Evolutionary conservation across 192 early-diverging fungal species (phyloP).

Genomic region (Podila verticillata): DNA sequence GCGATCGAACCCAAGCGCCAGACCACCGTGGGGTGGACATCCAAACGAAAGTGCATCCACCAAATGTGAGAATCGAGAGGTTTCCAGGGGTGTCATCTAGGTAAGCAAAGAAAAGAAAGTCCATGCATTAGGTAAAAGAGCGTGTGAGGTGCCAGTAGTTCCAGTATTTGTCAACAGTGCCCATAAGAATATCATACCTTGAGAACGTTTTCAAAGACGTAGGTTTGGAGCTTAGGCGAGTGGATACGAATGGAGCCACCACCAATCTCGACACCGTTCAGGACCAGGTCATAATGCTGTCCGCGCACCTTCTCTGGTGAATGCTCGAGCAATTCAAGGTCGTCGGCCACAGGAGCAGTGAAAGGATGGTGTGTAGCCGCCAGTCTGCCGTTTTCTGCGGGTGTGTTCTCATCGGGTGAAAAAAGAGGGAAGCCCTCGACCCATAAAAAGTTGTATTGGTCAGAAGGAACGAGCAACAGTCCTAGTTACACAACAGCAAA

Average conservation of each 20-base stretch:
- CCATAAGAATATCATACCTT: constrained; percentile 38
- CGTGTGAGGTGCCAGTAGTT: background rate
- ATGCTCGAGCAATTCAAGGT: constrained; percentile 68
- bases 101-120: background rate
- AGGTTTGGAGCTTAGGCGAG: constrained; percentile 75
- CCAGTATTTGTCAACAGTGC: background rate
- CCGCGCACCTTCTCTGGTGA: constrained; percentile 75
- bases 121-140: background rate
- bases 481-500: constrained; percentile 36
- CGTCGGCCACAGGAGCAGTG: constrained; percentile 80
- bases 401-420: constrained; percentile 67
- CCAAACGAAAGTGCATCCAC: constrained; percentile 82
- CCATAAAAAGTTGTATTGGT: constrained; percentile 81
- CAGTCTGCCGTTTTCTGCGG: constrained; percentile 38
- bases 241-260: constrained; percentile 93
- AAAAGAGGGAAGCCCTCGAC: constrained; percentile 92
- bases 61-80: constrained; percentile 79
- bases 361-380: constrained; percentile 92
- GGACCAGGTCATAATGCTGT: constrained; percentile 90
- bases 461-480: constrained; percentile 53
- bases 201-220: constrained; percentile 78
- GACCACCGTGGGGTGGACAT: constrained; percentile 91
- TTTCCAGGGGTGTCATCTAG: constrained; percentile 63
- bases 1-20: constrained; percentile 87
- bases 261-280: constrained; percentile 92